Evolutionary conservation across 2,329 filamentous ascomycete genomes (phyloP).

Genomic region (Epichloe brachyelytri): DNA sequence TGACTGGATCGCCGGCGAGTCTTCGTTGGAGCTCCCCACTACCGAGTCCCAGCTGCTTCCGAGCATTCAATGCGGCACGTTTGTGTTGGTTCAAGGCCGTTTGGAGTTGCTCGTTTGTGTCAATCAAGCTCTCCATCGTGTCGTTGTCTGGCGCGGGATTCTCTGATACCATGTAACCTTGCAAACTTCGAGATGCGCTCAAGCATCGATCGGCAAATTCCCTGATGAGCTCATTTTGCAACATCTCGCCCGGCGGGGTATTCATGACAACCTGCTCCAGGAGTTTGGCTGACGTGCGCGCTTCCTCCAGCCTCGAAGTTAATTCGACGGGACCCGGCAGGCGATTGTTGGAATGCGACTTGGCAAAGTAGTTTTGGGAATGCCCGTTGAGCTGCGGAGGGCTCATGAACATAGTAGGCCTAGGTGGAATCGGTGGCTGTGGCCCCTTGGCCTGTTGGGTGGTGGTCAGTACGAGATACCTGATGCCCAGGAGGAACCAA

Average conservation of each 20-base stretch:
- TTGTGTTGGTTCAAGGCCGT: constrained; percentile 75
- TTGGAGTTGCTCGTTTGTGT: constrained; percentile 85
- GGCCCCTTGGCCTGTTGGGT: constrained; percentile 12
- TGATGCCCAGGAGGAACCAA: neutral
- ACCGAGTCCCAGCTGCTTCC: constrained; percentile 37
- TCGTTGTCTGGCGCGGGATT: constrained; percentile 80
- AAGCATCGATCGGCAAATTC: constrained; percentile 86
- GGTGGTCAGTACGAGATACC: neutral
- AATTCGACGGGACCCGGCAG: constrained; percentile 65
- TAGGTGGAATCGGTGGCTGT: constrained; percentile 5
- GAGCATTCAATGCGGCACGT: constrained; percentile 55
- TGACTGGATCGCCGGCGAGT: constrained; percentile 13
- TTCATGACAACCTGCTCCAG: constrained; percentile 86
- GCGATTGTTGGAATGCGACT: constrained; percentile 32
- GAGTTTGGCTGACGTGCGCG: constrained; percentile 77
- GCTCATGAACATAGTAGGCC: constrained; percentile 5
- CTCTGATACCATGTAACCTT: constrained; percentile 70
- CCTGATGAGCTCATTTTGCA: constrained; percentile 75
- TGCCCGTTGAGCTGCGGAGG: constrained; percentile 19
- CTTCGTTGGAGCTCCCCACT: constrained; percentile 14
- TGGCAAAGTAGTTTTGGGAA: constrained; percentile 45
- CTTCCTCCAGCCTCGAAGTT: constrained; percentile 74
- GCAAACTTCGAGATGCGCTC: constrained; percentile 67
- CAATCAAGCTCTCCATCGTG: constrained; percentile 85
- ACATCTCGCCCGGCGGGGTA: constrained; percentile 62